Percentiles rank a stretch among this genome's conserved stretches.
Evolutionary conservation across 2,329 filamentous ascomycete species (phyloP).

Genomic region (Claviceps sp.): DNA sequence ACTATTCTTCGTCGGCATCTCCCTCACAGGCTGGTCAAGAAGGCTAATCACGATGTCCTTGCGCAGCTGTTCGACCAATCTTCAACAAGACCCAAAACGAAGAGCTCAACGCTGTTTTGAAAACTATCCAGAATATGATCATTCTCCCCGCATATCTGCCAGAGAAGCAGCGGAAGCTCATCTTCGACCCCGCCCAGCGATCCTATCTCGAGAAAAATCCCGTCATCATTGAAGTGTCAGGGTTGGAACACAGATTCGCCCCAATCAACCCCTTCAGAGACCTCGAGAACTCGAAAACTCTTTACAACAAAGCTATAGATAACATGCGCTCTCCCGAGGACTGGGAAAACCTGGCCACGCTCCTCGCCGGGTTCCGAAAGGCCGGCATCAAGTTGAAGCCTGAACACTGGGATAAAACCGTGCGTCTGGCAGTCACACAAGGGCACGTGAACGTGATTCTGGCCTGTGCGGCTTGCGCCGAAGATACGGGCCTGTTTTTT

Average conservation of each 20-base stretch:
- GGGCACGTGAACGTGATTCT: conserved; percentile 33
- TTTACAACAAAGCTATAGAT: conserved; percentile 24
- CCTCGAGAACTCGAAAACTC: conserved; percentile 28
- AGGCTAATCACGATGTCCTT: conserved; percentile 6
- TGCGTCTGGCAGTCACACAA: conserved; percentile 25
- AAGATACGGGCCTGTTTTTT: conserved; percentile 32
- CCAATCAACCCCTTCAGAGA: conserved; percentile 29
- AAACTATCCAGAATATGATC: conserved; percentile 40
- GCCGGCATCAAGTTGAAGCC: conserved; percentile 24
- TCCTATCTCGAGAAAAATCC: conserved; percentile 39
- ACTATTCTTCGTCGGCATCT: conserved; percentile 1
- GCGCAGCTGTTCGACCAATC: conserved; percentile 21
- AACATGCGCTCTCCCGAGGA: conserved; percentile 36
- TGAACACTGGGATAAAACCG: conserved; percentile 24
- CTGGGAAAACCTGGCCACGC: conserved; percentile 36
- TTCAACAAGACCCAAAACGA: conserved; percentile 39
- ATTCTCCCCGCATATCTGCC: conserved; percentile 49
- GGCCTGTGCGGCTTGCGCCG: conserved; percentile 33
- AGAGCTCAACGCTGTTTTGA: conserved; percentile 40
- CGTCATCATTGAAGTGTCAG: conserved; percentile 44
- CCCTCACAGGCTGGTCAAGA: not conserved
- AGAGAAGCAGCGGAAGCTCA: conserved; percentile 34
- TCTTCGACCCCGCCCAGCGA: conserved; percentile 34
- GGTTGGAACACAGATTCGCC: conserved; percentile 37
- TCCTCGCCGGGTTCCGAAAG: conserved; percentile 37